These are phyloP conservation scores for Cladosporium halotolerans DNA, from an alignment of 2,329 filamentous ascomycete genomes.

Conservation along the genomic window DNA sequence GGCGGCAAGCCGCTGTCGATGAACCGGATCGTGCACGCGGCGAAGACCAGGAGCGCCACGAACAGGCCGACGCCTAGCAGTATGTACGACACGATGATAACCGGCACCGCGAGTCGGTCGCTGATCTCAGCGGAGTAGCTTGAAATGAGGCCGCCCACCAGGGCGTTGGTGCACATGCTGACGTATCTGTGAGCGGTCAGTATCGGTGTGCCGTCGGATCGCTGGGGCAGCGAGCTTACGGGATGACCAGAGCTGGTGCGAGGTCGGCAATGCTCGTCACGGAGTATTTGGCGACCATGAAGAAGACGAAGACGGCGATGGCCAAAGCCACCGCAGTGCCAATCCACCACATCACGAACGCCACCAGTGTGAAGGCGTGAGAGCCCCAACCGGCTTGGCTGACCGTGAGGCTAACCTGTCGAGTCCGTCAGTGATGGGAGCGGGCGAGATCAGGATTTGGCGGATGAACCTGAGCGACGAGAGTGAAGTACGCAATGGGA, in stretches of 20 bases:
- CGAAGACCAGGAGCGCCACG: constrained; percentile 13
- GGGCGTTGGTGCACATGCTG: background rate
- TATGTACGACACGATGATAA: constrained; percentile 17
- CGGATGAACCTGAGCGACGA: constrained; percentile 12
- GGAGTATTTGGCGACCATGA: background rate
- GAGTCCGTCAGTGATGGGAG: background rate
- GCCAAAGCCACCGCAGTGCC: background rate
- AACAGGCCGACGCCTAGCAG: constrained; percentile 16
- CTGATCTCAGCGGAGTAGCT: constrained; percentile 1
- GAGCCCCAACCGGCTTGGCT: background rate
- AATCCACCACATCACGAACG: constrained; percentile 15
- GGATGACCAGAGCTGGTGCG: background rate
- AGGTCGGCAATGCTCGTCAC: background rate
- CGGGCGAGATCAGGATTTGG: background rate
- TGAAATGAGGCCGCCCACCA: background rate
- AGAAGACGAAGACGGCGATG: constrained; percentile 5
- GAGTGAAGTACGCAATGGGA: constrained; percentile 14
- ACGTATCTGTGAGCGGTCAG: background rate
- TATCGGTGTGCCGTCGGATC: background rate
- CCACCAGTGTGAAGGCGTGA: constrained; percentile 1
- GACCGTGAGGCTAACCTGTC: background rate
- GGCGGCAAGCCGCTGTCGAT: constrained; percentile 14
- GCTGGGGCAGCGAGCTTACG: background rate
- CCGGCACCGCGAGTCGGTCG: constrained; percentile 15
- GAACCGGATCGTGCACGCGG: constrained; percentile 13